Evolutionary conservation across 2,329 filamentous ascomycete genomes (phyloP), one percentile per base, ranked within the genome.

Genomic region (Polytolypa hystricis): DNA sequence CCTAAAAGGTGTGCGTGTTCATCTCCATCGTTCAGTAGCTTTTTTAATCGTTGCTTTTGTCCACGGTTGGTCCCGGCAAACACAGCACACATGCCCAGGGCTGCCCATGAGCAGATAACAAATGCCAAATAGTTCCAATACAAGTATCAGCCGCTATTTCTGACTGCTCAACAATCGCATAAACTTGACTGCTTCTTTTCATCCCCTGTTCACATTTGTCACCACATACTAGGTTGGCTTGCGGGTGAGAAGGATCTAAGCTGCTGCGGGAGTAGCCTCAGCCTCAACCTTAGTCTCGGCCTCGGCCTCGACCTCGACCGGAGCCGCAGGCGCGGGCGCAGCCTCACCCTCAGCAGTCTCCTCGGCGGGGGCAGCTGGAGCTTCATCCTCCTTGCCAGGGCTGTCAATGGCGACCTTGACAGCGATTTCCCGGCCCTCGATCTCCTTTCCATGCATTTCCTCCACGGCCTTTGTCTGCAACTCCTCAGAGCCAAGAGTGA

Each of bases 401-500:
- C 86, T 95, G 72, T 98, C 91, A 58, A 98, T 96, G 59, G 91
- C 91, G 60, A 98, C 87, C 83, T 98, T 98, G 75, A 98, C 91
- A 48, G 91, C 91, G 53, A 98, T 98, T 72, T 96, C 89, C 57
- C 91, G 89, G 47, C 89, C 91, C 65, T 96, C 91, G 51, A 98
- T 91, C 63, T 94, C 84, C 79, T 94, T 96, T 69, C 86, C 91
- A 68, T 98, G 95, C 91, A 98, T 98, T 74, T 98, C 91, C 36
- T 69, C 60, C 49, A 95, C 93, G 48, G 91, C 91, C 81, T 95
- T 94, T 70, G 93, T 79, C 74, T 98, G 91, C 56, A 89, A 67
- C 67, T 94, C 87, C 73, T 98, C 89, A 12, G 85, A 93, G 46
- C 81, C 82, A 44, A 98, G 80, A 43, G 86, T 96, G 46, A 98